phyloP scores from a whole-genome alignment of 169 alveolate genomes.

The Eimeria necatrix region DNA sequence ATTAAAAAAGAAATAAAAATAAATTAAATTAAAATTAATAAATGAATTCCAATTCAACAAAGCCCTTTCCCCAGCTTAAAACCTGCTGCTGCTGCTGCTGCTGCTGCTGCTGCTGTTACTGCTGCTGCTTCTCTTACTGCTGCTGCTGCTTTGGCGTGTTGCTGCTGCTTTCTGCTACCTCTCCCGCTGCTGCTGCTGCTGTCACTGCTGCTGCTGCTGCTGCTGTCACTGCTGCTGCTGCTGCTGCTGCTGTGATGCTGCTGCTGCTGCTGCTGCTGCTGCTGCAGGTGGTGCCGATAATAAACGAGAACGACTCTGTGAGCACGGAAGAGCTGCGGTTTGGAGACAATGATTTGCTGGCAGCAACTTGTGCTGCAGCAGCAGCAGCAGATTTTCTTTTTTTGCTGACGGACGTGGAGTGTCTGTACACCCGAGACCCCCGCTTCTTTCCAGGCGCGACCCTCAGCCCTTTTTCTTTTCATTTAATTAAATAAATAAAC shows the following conservation, averaged over 20 bases:
- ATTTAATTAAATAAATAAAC: too few relatives aligned
- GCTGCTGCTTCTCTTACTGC: not conserved
- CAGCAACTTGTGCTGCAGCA: slow-evolving; percentile 85
- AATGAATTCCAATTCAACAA: too few relatives aligned
- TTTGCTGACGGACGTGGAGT: slow-evolving; percentile 86
- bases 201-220: too few relatives aligned
- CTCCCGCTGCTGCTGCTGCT: too few relatives aligned
- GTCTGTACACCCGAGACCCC: slow-evolving; percentile 84
- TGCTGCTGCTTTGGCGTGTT: too few relatives aligned
- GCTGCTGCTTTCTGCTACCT: too few relatives aligned
- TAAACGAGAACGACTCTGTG: slow-evolving; percentile 85
- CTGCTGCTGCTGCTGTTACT: not conserved
- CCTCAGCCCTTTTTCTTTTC: not conserved
- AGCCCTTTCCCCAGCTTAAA: too few relatives aligned
- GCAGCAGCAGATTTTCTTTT: slow-evolving; percentile 78
- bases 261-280: too few relatives aligned
- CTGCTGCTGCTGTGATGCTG: not conserved
- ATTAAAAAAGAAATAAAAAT: too few relatives aligned
- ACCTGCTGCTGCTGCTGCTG: too few relatives aligned
- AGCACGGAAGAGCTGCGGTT: slow-evolving; percentile 82
- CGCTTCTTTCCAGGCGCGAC: slow-evolving; percentile 23
- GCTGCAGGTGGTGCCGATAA: slow-evolving; percentile 83
- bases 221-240: too few relatives aligned
- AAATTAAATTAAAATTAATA: too few relatives aligned
- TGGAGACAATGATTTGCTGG: slow-evolving; percentile 86